phyloP scores from a whole-genome alignment of 2,329 filamentous ascomycete species.

The Venturia carpophila region DNA sequence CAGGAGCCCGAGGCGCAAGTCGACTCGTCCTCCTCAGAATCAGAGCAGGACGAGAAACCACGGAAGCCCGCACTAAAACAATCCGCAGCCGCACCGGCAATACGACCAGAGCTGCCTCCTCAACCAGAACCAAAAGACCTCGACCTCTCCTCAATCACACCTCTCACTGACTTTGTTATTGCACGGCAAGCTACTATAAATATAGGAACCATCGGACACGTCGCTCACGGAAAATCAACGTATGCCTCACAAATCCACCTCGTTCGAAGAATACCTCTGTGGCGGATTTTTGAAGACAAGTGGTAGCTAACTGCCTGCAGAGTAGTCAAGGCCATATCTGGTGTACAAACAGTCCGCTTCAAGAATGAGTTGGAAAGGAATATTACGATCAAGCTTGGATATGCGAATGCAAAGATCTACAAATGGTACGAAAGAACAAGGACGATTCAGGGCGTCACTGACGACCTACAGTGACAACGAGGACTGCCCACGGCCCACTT shows the following conservation, averaged over 20 bases:
- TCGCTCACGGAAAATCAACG: slow-evolving; percentile 97
- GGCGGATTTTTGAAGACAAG: too few relatives aligned
- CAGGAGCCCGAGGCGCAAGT: background rate
- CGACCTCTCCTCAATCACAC: slow-evolving; percentile 70
- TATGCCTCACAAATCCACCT: background rate
- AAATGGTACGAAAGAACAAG: slow-evolving; percentile 52
- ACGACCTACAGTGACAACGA: slow-evolving; percentile 53
- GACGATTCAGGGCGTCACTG: background rate
- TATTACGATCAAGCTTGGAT: slow-evolving; percentile 99
- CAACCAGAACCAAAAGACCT: slow-evolving; percentile 90
- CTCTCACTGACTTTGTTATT: slow-evolving; percentile 93
- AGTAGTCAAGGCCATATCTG: slow-evolving; percentile 97
- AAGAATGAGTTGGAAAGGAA: slow-evolving; percentile 99
- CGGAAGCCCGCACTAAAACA: slow-evolving; percentile 84
- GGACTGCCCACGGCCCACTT: slow-evolving; percentile 86
- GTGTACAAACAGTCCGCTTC: slow-evolving; percentile 97
- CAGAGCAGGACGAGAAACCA: slow-evolving; percentile 69
- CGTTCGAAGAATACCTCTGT: too few relatives aligned
- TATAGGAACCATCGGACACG: slow-evolving; percentile 96
- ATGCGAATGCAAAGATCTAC: slow-evolving; percentile 99
- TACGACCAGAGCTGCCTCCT: slow-evolving; percentile 64
- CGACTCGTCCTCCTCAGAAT: slow-evolving; percentile 42
- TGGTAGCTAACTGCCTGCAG: background rate
- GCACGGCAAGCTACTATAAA: slow-evolving; percentile 97
- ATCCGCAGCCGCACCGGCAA: slow-evolving; percentile 47